Evolutionary conservation across 345 rosid genomes (phyloP), one percentile per base, ranked within the genome.

Genomic region (Eucalyptus sp.): DNA sequence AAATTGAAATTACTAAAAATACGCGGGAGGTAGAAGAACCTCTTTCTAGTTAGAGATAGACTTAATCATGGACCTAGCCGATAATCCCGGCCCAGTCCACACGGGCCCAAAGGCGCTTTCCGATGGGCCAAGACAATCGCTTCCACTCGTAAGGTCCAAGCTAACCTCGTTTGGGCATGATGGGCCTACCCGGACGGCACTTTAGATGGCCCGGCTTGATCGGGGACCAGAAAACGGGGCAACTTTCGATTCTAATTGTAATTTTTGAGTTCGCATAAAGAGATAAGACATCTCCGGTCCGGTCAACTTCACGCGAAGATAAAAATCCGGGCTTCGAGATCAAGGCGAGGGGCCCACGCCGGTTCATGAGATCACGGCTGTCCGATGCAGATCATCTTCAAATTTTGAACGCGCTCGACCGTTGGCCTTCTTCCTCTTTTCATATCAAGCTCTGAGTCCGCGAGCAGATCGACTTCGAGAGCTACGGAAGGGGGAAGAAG

Each of bases 351-450:
- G 44, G 15, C 20, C 81, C 83, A 49, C n/a, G 2, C n/a, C 64
- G 25, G 10, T 71, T 71, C 50, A 17, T 48, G 87, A 54, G 27
- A 71, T 90, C 87, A 33, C 85, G 84, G 29, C 52, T 87, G 89
- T 84, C 54, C 52, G 54, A 89, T 89, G 20, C 83, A 29, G 64
- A 24, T n/a, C 24, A 81, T 76, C 83, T 91, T 91, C 93, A 90
- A 92, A 93, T 90, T 91, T 93, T 93, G 89, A 89, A 93, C 91
- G 87, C 37, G 41, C 81, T 25, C 92, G 94, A 93, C 94, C 94
- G 95, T 93, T 93, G 85, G 27, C 31, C 14, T 62, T 13, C 33
- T 16, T 33, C 52, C 86, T 68, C 52, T 44, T 29, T 31, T 20
- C 80, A 85, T 46, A 83, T 88, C 52, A 54, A 54, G 86, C 51